Percentiles rank a stretch among this genome's conserved stretches.
These are phyloP conservation scores for Cyberlindnera bimundalis DNA, from an alignment of 805 yeast genomes.

Conservation along the genomic window DNA sequence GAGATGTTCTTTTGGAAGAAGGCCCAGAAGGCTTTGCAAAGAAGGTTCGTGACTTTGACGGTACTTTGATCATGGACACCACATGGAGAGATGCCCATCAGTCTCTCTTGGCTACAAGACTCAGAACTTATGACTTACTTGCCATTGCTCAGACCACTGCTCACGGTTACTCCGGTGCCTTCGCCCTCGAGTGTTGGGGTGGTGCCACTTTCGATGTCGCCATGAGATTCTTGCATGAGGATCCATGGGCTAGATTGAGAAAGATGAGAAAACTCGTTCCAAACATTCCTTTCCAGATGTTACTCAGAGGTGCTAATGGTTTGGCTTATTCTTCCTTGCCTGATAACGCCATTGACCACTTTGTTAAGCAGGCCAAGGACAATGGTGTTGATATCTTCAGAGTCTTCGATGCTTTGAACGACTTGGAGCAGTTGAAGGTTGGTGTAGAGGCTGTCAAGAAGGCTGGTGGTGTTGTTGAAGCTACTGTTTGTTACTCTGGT, in stretches of 20 bases:
- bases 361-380: conserved; percentile 90
- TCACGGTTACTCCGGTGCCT: conserved; percentile 83
- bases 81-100: conserved; percentile 99
- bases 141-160: conserved; percentile 95
- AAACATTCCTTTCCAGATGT: conserved; percentile 98
- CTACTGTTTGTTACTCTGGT: conserved; percentile 97
- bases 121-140: conserved; percentile 86
- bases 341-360: conserved; percentile 97
- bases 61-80: conserved; percentile 94
- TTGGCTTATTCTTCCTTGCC: conserved; percentile 97
- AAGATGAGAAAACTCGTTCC: conserved; percentile 87
- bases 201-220: conserved; percentile 99
- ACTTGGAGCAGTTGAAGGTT: conserved; percentile 91
- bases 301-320: conserved; percentile 98
- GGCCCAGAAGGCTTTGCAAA: conserved; percentile 92
- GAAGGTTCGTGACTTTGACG: conserved; percentile 78
- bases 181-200: conserved; percentile 99
- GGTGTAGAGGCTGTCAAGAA: conserved; percentile 97
- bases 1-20: conserved; percentile 75
- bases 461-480: conserved; percentile 99
- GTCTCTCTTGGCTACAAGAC: conserved; percentile 94
- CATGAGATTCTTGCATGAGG: conserved; percentile 97
- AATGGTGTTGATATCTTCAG: conserved; percentile 97
- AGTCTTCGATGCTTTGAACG: conserved; percentile 96
- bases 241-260: conserved; percentile 97